Percentiles rank a stretch among this genome's conserved stretches.
phyloP scores from a whole-genome alignment of 768 basidiomycete genomes.

The Agrocybe chaxingu region DNA sequence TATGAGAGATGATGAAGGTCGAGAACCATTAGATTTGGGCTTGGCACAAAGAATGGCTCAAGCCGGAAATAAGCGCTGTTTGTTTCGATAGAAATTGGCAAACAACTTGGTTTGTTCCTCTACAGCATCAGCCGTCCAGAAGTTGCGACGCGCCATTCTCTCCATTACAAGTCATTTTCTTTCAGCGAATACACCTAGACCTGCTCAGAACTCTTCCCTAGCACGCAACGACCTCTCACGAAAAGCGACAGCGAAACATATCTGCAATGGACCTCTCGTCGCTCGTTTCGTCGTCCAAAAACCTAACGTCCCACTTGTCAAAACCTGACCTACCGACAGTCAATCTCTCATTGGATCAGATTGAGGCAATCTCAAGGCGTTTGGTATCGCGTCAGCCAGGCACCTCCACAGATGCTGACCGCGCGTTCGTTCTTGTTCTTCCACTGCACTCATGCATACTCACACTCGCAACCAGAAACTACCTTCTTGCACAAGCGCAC shows the following conservation, averaged over 20 bases:
- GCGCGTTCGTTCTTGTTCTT: conserved; percentile 52
- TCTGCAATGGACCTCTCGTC: conserved; percentile 56
- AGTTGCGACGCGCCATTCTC: too few species aligned
- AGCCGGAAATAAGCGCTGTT: too few species aligned
- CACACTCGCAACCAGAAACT: conserved; percentile 53
- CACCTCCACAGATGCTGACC: conserved; percentile 60
- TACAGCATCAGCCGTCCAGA: too few species aligned
- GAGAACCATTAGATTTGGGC: too few species aligned
- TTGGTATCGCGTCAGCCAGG: conserved; percentile 73
- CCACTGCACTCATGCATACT: conserved; percentile 2
- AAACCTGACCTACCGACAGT: conserved; percentile 84
- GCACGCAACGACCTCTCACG: background rate
- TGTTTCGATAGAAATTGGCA: too few species aligned
- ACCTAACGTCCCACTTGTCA: conserved; percentile 73
- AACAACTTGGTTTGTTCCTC: too few species aligned
- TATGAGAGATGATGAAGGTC: too few species aligned
- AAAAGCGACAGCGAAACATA: conserved; percentile 8
- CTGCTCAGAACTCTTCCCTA: too few species aligned
- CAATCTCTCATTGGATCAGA: conserved; percentile 88
- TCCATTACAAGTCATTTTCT: too few species aligned
- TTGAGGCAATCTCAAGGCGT: conserved; percentile 88
- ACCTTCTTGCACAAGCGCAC: conserved; percentile 89
- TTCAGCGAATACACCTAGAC: too few species aligned
- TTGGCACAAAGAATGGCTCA: too few species aligned
- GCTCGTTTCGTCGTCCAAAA: conserved; percentile 67